Conservation (phyloP, 1,139 yeast species). For the Geotrichum europaeum region DNA sequence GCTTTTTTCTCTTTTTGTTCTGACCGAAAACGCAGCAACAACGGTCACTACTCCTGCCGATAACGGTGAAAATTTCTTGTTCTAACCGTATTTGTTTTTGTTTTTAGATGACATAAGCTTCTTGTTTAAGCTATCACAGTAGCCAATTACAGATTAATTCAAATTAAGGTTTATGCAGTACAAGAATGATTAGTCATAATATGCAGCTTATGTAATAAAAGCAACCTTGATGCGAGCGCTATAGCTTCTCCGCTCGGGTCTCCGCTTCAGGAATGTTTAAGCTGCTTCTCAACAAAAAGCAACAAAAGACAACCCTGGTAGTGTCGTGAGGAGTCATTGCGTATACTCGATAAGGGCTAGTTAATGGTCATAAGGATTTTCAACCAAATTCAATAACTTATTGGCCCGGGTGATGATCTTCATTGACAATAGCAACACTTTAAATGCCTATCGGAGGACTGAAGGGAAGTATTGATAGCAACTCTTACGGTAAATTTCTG, state of each 20-base stretch:
- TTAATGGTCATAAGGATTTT: too few species aligned
- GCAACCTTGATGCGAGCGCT: not conserved
- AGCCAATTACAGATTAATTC: not conserved
- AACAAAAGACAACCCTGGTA: too few species aligned
- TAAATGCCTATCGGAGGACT: too few species aligned
- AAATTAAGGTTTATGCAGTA: not conserved
- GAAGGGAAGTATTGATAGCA: too few species aligned
- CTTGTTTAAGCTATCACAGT: not conserved
- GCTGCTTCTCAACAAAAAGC: not conserved
- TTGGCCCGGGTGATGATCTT: too few species aligned
- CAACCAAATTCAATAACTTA: too few species aligned
- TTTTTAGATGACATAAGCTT: not conserved
- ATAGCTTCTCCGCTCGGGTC: not conserved
- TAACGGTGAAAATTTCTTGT: not conserved
- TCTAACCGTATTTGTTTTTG: not conserved
- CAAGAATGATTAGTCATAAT: not conserved
- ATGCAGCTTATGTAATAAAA: not conserved
- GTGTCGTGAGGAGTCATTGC: too few species aligned
- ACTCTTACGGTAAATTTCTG: too few species aligned
- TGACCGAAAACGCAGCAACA: not conserved
- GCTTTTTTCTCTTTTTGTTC: not conserved
- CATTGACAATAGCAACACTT: too few species aligned
- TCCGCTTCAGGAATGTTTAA: not conserved
- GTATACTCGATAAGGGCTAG: too few species aligned
- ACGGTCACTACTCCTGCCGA: not conserved